Conservation (phyloP, 352 stramenopile species). For the Phytopythium delawarense region DNA sequence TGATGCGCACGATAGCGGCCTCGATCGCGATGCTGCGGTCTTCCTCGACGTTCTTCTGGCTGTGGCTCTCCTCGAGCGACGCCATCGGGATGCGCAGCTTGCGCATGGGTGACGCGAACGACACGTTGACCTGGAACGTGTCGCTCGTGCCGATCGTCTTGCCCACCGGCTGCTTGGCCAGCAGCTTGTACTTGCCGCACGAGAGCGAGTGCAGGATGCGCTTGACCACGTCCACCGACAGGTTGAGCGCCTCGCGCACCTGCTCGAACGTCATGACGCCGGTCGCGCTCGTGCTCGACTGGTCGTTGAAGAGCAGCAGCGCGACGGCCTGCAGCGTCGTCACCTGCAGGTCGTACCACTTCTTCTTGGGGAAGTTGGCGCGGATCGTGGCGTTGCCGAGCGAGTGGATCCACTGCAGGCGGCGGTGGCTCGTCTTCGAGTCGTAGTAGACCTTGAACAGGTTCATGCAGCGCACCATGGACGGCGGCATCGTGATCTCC, state of each 20-base stretch:
- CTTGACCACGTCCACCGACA: constrained; percentile 96
- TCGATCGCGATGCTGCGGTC: constrained; percentile 97
- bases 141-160: constrained; percentile 96
- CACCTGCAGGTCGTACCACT: constrained; percentile 97
- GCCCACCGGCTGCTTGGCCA: constrained; percentile 90
- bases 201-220: constrained; percentile 97
- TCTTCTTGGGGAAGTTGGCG: constrained; percentile 82
- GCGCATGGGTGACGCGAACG: constrained; percentile 94
- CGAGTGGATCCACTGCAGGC: constrained; percentile 95
- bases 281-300: constrained; percentile 23
- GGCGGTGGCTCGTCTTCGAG: constrained; percentile 92
- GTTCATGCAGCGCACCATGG: constrained; percentile 95
- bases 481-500: constrained; percentile 92
- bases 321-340: constrained; percentile 96
- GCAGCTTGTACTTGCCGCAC: constrained; percentile 98
- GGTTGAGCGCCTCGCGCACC: constrained; percentile 91
- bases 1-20: constrained; percentile 99
- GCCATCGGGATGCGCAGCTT: constrained; percentile 99
- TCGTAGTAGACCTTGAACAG: constrained; percentile 96
- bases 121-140: constrained; percentile 92
- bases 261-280: constrained; percentile 87
- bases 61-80: constrained; percentile 97
- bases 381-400: constrained; percentile 94
- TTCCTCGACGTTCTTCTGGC: constrained; percentile 98
- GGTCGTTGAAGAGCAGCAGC: constrained; percentile 94